Base-by-base conservation (phyloP, 106 monocot species). In the Acorus calamus region DNA sequence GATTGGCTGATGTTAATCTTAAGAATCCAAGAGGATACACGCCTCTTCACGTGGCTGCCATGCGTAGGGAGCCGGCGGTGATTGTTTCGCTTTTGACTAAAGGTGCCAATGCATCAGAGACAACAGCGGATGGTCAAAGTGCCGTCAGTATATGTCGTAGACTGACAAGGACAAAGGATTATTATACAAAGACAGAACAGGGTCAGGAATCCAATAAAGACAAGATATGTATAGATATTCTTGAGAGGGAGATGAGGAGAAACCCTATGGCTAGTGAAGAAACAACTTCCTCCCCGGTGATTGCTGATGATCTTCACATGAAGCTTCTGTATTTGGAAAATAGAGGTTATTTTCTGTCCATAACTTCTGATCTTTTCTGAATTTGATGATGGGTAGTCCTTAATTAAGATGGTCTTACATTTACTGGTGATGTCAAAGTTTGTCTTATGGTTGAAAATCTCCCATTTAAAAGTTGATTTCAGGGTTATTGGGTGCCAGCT, bases 61-160 rank as follows among this genome's bases (percentile, higher is more conserved):
- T 67, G 66, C 66, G 66, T n/a, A 67, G 42, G 47, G 66, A 67
- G 46, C 66, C 66, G 12, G 6, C 51, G 4, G 43, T 67, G 2
- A 46, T 67, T 56, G 66, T 67, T 2, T 67, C 66, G 46, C 66
- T 67, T 55, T 11, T 67, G 4, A 67, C 66, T 14, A 67, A 67
- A 44, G 66, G 66, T 42, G 66, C 66, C 2, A 46, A 8, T 42
- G 52, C 66, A 14, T 52, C 66, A 5, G 66, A 67, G 5, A 11
- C 47, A 11, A 67, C 66, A 54, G 9, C 42, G 5, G 66, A 55
- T 67, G 66, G 66, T 46, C 51, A 52, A 46, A 67, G 41, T 43
- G 66, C 66, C 46, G 10, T 67, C 47, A 51, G 52, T 14, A 67
- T 67, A 9, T 67, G 52, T 46, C 44, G 52, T 44, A 55, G 66